phyloP scores from a whole-genome alignment of 2,329 filamentous ascomycete species.

The Penicillium aurantiogriseum region DNA sequence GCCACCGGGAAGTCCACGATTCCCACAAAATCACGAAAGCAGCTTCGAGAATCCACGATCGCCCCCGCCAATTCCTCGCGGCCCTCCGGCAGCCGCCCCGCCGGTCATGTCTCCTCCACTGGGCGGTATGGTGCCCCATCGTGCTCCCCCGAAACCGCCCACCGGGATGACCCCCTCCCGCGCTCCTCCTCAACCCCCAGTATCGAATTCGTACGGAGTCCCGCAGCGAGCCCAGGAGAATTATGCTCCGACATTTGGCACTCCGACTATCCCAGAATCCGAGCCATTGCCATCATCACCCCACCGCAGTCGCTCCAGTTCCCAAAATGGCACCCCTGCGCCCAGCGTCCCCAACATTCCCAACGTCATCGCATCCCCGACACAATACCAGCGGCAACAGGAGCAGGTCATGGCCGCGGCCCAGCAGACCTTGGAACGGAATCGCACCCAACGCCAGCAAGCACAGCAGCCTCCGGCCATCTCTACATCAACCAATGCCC shows the following conservation, averaged over 20 bases:
- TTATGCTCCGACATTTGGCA: constrained; percentile 39
- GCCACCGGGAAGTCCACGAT: constrained; percentile 79
- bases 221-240: constrained; percentile 60
- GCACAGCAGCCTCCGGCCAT: constrained; percentile 36
- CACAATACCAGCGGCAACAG: constrained; percentile 67
- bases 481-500: constrained; percentile 42
- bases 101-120: constrained; percentile 48
- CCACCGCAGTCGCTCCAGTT: constrained; percentile 67
- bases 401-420: constrained; percentile 78
- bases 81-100: constrained; percentile 49
- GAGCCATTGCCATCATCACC: constrained; percentile 64
- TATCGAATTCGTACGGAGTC: constrained; percentile 39
- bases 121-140: constrained; percentile 68
- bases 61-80: constrained; percentile 78
- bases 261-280: constrained; percentile 54
- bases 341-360: constrained; percentile 42
- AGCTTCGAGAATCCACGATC: constrained; percentile 97
- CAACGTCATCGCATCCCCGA: constrained; percentile 38
- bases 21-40: constrained; percentile 83
- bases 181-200: constrained; percentile 44
- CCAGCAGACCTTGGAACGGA: constrained; percentile 72
- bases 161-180: constrained; percentile 45
- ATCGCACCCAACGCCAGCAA: constrained; percentile 68
- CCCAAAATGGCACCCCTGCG: constrained; percentile 57
- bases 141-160: constrained; percentile 87